Evolutionary conservation across 2,329 filamentous ascomycete species (phyloP).

Genomic region (Paracoccidioides lutzii): DNA sequence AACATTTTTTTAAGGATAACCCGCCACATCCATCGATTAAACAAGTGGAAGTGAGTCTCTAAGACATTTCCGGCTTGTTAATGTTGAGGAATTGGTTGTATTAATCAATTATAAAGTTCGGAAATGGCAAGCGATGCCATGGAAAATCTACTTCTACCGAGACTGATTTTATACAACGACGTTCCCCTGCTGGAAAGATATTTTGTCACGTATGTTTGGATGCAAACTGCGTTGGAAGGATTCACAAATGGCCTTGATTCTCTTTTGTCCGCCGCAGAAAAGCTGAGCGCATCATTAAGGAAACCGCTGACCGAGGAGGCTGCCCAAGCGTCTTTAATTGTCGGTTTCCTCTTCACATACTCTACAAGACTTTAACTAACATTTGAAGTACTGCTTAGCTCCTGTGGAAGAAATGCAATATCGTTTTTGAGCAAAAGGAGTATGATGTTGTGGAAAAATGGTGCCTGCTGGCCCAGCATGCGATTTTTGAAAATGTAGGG

Average conservation of each 20-base stretch:
- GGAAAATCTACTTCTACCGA: constrained; percentile 49
- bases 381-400: constrained; percentile 38
- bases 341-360: constrained; percentile 14
- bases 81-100: constrained; percentile 3
- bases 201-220: constrained; percentile 55
- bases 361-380: constrained; percentile 2
- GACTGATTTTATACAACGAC: constrained; percentile 40
- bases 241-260: constrained; percentile 23
- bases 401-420: constrained; percentile 68
- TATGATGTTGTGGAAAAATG: constrained; percentile 50
- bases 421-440: constrained; percentile 40
- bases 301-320: constrained; percentile 45
- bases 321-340: constrained; percentile 38
- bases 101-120: constrained; percentile 16
- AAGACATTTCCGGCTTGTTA: constrained; percentile 24
- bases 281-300: constrained; percentile 34
- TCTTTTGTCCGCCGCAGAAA: constrained; percentile 9
- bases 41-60: constrained; percentile 39
- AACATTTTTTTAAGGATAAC: constrained; percentile 35
- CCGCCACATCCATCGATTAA: constrained; percentile 54
- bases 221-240: constrained; percentile 41
- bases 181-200: constrained; percentile 54
- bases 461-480: constrained; percentile 57
- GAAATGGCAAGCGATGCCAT: constrained; percentile 37
- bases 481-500: constrained; percentile 53